These are phyloP conservation scores for Leccinum rimulosum DNA, from an alignment of 768 basidiomycete genomes.

Conservation along the genomic window DNA sequence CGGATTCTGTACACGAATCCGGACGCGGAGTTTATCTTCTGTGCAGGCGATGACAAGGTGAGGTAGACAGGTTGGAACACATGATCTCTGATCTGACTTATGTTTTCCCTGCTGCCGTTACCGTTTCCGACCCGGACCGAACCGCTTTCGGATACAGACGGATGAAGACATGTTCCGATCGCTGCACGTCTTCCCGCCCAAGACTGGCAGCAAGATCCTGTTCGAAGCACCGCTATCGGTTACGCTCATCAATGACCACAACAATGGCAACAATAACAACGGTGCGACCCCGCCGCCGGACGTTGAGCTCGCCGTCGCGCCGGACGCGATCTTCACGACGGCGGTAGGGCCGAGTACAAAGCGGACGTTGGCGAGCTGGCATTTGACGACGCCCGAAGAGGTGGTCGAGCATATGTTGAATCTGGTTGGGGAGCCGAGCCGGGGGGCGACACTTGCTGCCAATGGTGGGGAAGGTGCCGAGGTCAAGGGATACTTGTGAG, in stretches of 20 bases:
- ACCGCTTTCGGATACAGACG: conserved; percentile 47
- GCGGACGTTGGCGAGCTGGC: conserved; percentile 89
- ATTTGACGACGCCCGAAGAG: conserved; percentile 86
- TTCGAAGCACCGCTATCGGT: conserved; percentile 59
- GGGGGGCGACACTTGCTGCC: neutral
- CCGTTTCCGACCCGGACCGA: neutral
- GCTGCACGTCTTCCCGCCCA: conserved; percentile 57
- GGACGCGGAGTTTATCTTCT: conserved; percentile 94
- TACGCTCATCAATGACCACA: conserved; percentile 32
- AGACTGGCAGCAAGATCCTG: conserved; percentile 37
- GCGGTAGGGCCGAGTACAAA: conserved; percentile 91
- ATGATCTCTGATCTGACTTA: neutral
- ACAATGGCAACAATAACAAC: conserved; percentile 6
- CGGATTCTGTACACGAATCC: conserved; percentile 90
- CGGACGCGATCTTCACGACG: conserved; percentile 83
- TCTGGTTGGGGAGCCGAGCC: conserved; percentile 43
- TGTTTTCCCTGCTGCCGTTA: conserved; percentile 1
- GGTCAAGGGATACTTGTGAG: conserved; percentile 21
- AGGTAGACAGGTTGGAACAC: neutral
- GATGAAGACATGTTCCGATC: conserved; percentile 99
- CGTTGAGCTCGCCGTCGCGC: conserved; percentile 60
- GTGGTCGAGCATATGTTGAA: conserved; percentile 77
- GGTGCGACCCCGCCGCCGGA: conserved; percentile 36
- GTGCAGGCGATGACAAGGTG: conserved; percentile 98
- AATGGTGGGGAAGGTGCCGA: conserved; percentile 1